Evolutionary conservation across 805 yeast genomes (phyloP), one percentile per base, ranked within the genome.

Genomic region (Zygoascus flipseniorum): DNA sequence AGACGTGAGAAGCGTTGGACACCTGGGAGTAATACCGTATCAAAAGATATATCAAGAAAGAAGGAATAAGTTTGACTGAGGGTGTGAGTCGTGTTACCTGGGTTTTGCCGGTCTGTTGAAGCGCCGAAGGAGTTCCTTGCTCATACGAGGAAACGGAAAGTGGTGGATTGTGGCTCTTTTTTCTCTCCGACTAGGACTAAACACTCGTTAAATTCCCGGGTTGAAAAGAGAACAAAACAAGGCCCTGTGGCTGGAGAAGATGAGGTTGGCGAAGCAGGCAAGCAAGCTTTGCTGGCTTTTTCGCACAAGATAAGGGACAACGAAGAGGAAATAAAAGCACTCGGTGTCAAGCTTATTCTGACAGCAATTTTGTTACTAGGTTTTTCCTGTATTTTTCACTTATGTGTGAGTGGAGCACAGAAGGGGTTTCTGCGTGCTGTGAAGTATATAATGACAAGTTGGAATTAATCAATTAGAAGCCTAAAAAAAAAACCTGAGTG

Each of bases 51-150:
- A 23, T 23, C 3, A 23, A 23, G 28, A 6, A 23, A 23, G 28
- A 6, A 23, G 5, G 18, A 23, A 31, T 19, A 10, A 35, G 39
- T 13, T 35, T 35, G 8, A 41, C 48, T 32, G 54, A 45, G 60
- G 57, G 61, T 55, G 60, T 57, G 50, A 48, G 63, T 54, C 63
- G 62, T 60, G 62, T 62, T 62, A 62, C 59, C 65, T 62, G 55
- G 65, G 65, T 63, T 68, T 68, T 26, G 67, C 62, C 20, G 70
- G 70, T 58, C 69, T 66, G 54, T 68, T 60, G 57, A 65, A 65
- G 51, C 69, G 68, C 53, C 62, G 63, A 54, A 63, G 65, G 48
- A 65, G 59, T 67, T 68, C 69, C 65, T 62, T 65, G 64, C 68
- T 62, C 72, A 68, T 68, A 60, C 59, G 60, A 58, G 53, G 55